Evolutionary conservation across 371 early-diverging fungal genomes (phyloP).

Genomic region (Actinomortierella wolfii): DNA sequence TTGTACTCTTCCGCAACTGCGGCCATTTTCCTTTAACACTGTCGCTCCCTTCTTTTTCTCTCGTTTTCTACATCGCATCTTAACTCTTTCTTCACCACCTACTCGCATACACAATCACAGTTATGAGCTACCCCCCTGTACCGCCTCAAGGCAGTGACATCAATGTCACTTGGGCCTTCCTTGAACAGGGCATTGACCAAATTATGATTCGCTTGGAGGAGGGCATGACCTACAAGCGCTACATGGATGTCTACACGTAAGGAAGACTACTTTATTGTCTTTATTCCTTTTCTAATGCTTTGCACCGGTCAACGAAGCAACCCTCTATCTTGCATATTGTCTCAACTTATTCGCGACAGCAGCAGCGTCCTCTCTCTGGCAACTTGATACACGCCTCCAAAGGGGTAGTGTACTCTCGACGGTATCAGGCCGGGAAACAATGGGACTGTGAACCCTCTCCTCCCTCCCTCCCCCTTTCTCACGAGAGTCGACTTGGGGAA

Average conservation of each 20-base stretch:
- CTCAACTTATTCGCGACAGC: no score
- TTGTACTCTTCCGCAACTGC: neutral
- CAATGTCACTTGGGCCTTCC: constrained; percentile 74
- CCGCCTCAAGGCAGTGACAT: constrained; percentile 54
- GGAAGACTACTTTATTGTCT: constrained; percentile 6
- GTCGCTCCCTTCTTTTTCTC: neutral
- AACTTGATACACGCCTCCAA: no score
- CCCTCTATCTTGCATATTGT: no score
- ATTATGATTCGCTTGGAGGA: constrained; percentile 80
- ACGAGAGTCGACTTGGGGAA: no score
- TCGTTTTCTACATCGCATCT: neutral
- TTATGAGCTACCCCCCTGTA: constrained; percentile 8
- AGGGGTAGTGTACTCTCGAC: no score
- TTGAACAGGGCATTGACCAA: constrained; percentile 80
- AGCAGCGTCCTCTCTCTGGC: no score
- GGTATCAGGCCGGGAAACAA: no score
- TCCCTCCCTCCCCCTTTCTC: no score
- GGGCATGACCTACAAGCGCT: constrained; percentile 74
- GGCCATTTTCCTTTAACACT: neutral
- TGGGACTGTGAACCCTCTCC: no score
- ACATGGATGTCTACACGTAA: constrained; percentile 91
- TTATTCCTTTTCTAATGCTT: no score
- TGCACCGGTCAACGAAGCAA: no score
- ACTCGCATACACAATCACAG: neutral
- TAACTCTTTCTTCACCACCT: neutral